A percentile compares a stretch with the other conserved stretches of the same genome.
Evolutionary conservation across 495 filamentous ascomycete genomes (phyloP).

Genomic region (Parathielavia hyrcaniae): DNA sequence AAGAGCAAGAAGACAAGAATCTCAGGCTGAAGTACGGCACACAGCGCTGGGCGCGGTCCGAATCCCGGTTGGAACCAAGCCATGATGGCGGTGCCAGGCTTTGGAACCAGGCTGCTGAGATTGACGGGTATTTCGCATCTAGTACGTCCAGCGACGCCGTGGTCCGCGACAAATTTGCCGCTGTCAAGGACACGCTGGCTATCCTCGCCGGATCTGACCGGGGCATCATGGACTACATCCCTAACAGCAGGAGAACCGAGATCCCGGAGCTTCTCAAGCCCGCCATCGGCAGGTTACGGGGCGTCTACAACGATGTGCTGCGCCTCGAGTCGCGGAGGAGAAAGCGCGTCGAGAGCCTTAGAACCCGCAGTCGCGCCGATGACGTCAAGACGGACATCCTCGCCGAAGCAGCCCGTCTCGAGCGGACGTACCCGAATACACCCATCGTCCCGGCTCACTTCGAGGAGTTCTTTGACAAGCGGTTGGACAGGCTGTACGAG

Average conservation of each 20-base stretch:
- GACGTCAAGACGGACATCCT: constrained; percentile 85
- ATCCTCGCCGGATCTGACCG: constrained; percentile 72
- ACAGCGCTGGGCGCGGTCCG: constrained; percentile 69
- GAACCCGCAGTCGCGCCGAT: constrained; percentile 73
- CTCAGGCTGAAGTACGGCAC: constrained; percentile 78
- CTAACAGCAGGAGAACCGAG: constrained; percentile 68
- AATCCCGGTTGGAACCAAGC: constrained; percentile 47
- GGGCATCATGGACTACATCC: constrained; percentile 80
- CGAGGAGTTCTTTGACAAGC: constrained; percentile 80
- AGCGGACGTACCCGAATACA: constrained; percentile 78
- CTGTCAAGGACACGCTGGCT: constrained; percentile 64
- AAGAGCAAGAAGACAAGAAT: constrained; percentile 74
- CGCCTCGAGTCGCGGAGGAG: constrained; percentile 71
- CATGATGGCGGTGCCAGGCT: constrained; percentile 64
- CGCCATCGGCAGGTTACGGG: constrained; percentile 66
- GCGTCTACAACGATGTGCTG: constrained; percentile 72
- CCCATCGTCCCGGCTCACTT: constrained; percentile 79
- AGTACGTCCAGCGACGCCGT: constrained; percentile 77
- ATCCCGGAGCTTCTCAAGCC: constrained; percentile 75
- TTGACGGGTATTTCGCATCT: constrained; percentile 80
- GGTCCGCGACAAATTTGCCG: constrained; percentile 69
- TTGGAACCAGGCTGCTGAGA: constrained; percentile 67
- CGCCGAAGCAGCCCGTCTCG: constrained; percentile 72
- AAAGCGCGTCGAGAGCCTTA: constrained; percentile 66
- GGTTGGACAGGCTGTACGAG: constrained; percentile 68